Percentiles rank a stretch among this genome's conserved stretches.
phyloP scores from a whole-genome alignment of 2,329 filamentous ascomycete species.

The Aspergillus sp. region DNA sequence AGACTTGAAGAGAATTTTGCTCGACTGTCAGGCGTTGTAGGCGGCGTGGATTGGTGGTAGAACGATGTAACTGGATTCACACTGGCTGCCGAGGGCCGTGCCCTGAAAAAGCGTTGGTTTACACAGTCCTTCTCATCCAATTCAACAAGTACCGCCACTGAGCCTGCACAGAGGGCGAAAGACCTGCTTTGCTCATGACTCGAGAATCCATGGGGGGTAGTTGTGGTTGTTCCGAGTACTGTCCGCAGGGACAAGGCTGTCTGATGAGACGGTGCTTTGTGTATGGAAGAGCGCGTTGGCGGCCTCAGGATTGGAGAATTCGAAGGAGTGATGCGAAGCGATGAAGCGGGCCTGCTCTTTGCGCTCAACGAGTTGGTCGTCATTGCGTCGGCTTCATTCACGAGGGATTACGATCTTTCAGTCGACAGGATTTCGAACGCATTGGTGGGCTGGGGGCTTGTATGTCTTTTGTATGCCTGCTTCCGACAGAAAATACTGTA shows the following conservation, averaged over 20 bases:
- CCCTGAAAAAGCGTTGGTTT: slow-evolving; percentile 86
- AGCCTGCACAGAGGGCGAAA: slow-evolving; percentile 91
- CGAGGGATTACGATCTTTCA: slow-evolving; percentile 32
- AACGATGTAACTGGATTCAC: slow-evolving; percentile 61
- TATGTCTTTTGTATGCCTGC: neutral
- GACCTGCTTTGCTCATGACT: slow-evolving; percentile 67
- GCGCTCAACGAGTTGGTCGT: slow-evolving; percentile 36
- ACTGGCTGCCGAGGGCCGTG: slow-evolving; percentile 70
- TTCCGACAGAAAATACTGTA: slow-evolving; percentile 2
- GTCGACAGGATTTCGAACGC: slow-evolving; percentile 24
- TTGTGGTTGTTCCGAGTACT: slow-evolving; percentile 88
- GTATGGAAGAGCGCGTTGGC: slow-evolving; percentile 62
- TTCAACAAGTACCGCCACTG: slow-evolving; percentile 86
- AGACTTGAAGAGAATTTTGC: slow-evolving; percentile 60
- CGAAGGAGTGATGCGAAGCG: slow-evolving; percentile 71
- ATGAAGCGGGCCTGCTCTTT: slow-evolving; percentile 41
- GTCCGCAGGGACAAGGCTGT: slow-evolving; percentile 70
- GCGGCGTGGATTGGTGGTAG: slow-evolving; percentile 59
- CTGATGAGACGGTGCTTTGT: slow-evolving; percentile 48
- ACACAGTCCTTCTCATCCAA: slow-evolving; percentile 66
- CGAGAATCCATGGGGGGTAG: slow-evolving; percentile 82
- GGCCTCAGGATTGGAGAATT: slow-evolving; percentile 71
- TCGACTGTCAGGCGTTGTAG: slow-evolving; percentile 57
- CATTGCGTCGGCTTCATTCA: slow-evolving; percentile 29
- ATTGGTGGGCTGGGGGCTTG: slow-evolving; percentile 24